These are phyloP conservation scores for Tausonia pullulans DNA, from an alignment of 1,284 basidiomycete genomes.

Conservation along the genomic window DNA sequence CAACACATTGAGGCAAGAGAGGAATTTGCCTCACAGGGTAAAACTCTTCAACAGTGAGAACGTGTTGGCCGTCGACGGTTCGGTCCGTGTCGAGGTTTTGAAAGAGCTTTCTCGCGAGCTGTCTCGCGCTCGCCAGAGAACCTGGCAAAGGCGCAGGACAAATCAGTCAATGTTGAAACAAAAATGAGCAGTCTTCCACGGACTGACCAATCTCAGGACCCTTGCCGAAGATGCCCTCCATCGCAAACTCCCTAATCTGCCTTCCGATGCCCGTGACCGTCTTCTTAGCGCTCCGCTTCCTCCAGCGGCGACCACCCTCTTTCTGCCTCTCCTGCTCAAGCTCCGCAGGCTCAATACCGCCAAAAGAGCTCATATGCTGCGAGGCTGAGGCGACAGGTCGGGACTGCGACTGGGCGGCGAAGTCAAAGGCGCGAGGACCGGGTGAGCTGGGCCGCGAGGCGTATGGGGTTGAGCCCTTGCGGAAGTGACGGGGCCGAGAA, in stretches of 20 bases:
- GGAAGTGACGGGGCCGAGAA: neutral
- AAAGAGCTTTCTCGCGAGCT: slow-evolving; percentile 63
- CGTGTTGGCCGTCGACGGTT: slow-evolving; percentile 43
- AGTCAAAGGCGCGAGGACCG: slow-evolving; percentile 1
- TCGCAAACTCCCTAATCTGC: slow-evolving; percentile 56
- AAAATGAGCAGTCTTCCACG: neutral
- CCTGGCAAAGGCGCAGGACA: neutral
- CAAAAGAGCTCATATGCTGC: no score
- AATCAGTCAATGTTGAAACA: neutral
- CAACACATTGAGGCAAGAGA: neutral
- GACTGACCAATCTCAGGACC: slow-evolving; percentile 41
- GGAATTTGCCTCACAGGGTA: slow-evolving; percentile 29
- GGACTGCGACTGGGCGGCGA: slow-evolving; percentile 10
- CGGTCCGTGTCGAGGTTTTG: slow-evolving; percentile 43
- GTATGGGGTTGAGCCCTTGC: neutral
- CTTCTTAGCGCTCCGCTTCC: neutral
- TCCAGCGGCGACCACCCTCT: neutral
- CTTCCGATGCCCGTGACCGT: slow-evolving; percentile 1
- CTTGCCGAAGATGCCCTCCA: slow-evolving; percentile 52
- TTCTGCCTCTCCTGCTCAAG: neutral
- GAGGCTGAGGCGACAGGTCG: no score
- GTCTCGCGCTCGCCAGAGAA: slow-evolving; percentile 55
- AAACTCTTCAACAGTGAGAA: slow-evolving; percentile 50
- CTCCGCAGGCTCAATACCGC: no score
- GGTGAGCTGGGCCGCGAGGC: neutral